Evolutionary conservation across 2,329 filamentous ascomycete species (phyloP).

Genomic region (Alternaria novae-zelandiae): DNA sequence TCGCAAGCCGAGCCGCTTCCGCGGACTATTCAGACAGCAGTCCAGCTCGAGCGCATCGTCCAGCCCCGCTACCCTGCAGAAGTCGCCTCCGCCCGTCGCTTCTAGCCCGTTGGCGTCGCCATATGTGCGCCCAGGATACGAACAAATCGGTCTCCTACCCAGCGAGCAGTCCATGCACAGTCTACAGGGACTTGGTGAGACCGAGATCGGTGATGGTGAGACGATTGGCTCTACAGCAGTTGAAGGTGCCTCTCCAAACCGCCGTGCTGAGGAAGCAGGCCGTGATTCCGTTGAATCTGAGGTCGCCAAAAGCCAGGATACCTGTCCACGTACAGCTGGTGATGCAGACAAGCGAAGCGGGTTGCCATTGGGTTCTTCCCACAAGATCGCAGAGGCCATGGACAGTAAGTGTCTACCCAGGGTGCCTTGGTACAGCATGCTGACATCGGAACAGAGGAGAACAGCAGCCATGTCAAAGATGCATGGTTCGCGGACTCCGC

Average conservation of each 20-base stretch:
- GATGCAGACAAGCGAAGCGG: neutral
- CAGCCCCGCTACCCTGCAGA: neutral
- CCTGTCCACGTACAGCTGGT: too few relatives aligned
- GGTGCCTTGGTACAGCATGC: neutral
- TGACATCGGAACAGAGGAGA: neutral
- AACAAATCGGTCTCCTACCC: constrained; percentile 12
- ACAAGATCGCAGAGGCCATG: neutral
- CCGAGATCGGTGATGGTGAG: neutral
- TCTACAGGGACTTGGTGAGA: neutral
- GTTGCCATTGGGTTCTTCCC: neutral
- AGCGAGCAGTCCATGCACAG: constrained; percentile 5
- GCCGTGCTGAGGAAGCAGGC: neutral
- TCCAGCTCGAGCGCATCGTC: neutral
- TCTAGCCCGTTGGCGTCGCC: constrained; percentile 1
- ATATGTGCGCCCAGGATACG: constrained; percentile 9
- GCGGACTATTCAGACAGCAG: constrained; percentile 12
- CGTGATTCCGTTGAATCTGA: neutral
- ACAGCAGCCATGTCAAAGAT: neutral
- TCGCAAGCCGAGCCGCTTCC: constrained; percentile 14
- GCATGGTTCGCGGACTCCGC: neutral
- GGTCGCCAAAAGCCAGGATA: neutral
- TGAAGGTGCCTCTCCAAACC: neutral
- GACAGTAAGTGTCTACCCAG: neutral
- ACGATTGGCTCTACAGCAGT: neutral
- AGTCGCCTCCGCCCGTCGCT: neutral